Evolutionary conservation across 2,329 filamentous ascomycete species (phyloP).

Genomic region (Fusarium nematophilum): DNA sequence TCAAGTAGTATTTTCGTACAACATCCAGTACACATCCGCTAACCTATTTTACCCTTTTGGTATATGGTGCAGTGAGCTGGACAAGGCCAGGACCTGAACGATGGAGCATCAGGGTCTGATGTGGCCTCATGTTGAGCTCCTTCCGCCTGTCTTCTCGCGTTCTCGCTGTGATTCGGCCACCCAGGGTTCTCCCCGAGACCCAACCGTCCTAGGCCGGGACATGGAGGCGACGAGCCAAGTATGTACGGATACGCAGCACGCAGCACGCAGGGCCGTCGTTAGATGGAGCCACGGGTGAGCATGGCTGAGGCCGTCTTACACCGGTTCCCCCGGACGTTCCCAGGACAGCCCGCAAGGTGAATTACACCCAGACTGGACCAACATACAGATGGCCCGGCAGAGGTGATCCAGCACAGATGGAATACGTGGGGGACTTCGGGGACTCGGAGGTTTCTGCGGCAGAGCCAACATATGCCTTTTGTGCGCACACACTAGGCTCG

Average conservation of each 20-base stretch:
- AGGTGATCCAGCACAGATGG: slow-evolving; percentile 8
- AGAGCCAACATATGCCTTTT: slow-evolving; percentile 10
- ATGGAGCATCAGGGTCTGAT: slow-evolving; percentile 18
- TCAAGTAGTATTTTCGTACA: slow-evolving; percentile 27
- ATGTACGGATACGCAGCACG: background rate
- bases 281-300: slow-evolving; percentile 19
- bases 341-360: slow-evolving; percentile 11
- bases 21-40: slow-evolving; percentile 16
- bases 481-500: slow-evolving; percentile 16
- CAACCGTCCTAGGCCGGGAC: slow-evolving; percentile 1
- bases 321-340: slow-evolving; percentile 31
- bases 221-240: slow-evolving; percentile 4
- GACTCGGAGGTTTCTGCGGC: slow-evolving; percentile 8
- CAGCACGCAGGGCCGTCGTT: slow-evolving; percentile 13
- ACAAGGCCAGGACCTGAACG: slow-evolving; percentile 24
- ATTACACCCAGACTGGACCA: slow-evolving; percentile 11
- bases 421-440: slow-evolving; percentile 8
- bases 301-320: slow-evolving; percentile 21
- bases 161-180: slow-evolving; percentile 12
- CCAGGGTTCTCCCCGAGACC: slow-evolving; percentile 2
- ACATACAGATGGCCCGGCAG: slow-evolving; percentile 11
- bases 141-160: slow-evolving; percentile 7
- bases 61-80: slow-evolving; percentile 18
- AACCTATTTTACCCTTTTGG: slow-evolving; percentile 25
- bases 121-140: slow-evolving; percentile 35